A percentile compares a stretch with the other conserved stretches of the same genome.
These are phyloP conservation scores for Blastosporella zonata DNA, from an alignment of 1,284 basidiomycete genomes.

Conservation along the genomic window DNA sequence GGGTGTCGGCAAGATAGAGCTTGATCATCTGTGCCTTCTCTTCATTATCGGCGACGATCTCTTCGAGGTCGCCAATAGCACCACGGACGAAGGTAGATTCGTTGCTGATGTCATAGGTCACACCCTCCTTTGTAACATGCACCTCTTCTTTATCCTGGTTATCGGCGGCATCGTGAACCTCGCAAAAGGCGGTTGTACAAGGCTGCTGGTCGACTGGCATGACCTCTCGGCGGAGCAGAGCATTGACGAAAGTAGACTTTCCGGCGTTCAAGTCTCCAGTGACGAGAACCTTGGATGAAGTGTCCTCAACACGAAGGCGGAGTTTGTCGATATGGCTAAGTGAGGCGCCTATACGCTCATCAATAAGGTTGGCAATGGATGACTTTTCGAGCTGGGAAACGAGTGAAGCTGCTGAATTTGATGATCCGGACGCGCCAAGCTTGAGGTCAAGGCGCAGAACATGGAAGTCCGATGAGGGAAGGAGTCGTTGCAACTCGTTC, in stretches of 20 bases:
- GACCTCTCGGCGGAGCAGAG: conserved; percentile 83
- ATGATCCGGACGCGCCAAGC: conserved; percentile 74
- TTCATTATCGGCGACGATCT: conserved; percentile 80
- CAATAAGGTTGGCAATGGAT: conserved; percentile 90
- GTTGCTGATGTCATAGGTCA: conserved; percentile 72
- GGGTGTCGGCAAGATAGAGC: conserved; percentile 79
- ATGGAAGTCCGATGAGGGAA: conserved; percentile 66
- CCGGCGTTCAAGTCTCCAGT: conserved; percentile 99
- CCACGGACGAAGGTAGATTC: conserved; percentile 75
- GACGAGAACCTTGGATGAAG: conserved; percentile 93
- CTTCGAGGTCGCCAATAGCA: conserved; percentile 72
- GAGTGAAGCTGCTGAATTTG: conserved; percentile 72
- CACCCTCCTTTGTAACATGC: conserved; percentile 71
- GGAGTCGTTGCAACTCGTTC: conserved; percentile 39
- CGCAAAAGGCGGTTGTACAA: conserved; percentile 96
- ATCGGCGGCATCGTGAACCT: conserved; percentile 91
- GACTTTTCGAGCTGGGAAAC: conserved; percentile 91
- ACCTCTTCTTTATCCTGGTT: conserved; percentile 81
- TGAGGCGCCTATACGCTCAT: conserved; percentile 80
- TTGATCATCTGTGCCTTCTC: conserved; percentile 73
- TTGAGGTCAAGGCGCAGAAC: conserved; percentile 92
- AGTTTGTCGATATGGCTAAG: conserved; percentile 85
- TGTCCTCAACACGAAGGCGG: conserved; percentile 85
- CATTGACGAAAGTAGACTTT: conserved; percentile 98
- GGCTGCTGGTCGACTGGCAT: conserved; percentile 99